Percentiles rank a stretch among this genome's conserved stretches.
Evolutionary conservation across 176 grass and related monocot species (phyloP).

Genomic region (Canna indica): DNA sequence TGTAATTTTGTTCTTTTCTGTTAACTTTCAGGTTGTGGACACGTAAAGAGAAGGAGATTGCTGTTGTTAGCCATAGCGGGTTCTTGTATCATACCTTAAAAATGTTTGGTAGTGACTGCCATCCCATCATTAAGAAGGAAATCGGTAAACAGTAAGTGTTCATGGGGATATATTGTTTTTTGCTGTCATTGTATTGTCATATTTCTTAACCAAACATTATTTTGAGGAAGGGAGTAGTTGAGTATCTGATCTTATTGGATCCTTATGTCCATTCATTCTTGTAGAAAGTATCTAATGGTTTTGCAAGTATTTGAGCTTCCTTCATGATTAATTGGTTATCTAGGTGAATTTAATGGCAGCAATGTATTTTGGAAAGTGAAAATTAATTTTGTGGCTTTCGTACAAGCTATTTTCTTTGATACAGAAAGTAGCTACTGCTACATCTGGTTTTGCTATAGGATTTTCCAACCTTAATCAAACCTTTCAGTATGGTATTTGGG

Average conservation of each 20-base stretch:
- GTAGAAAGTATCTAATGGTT: too few species aligned
- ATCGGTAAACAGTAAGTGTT: slow-evolving; percentile 49
- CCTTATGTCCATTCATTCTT: too few species aligned
- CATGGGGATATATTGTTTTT: background rate
- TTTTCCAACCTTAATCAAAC: background rate
- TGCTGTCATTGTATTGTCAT: background rate
- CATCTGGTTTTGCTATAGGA: background rate
- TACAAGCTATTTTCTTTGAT: too few species aligned
- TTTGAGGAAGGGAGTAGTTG: too few species aligned
- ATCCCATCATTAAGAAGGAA: slow-evolving; percentile 51
- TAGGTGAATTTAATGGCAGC: too few species aligned
- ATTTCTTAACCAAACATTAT: background rate
- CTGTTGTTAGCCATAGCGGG: slow-evolving; percentile 65
- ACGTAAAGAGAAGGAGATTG: slow-evolving; percentile 79
- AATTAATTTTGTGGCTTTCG: too few species aligned
- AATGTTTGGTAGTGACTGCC: slow-evolving; percentile 49
- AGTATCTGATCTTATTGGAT: too few species aligned
- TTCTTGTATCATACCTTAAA: slow-evolving; percentile 62
- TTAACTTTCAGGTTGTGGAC: slow-evolving; percentile 80
- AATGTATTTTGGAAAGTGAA: too few species aligned
- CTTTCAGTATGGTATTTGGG: background rate
- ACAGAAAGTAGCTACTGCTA: background rate
- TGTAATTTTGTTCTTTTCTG: background rate
- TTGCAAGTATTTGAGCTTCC: too few species aligned
- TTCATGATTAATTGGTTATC: too few species aligned